phyloP scores from a whole-genome alignment of 768 basidiomycete species.

The Lentinula edodes region DNA sequence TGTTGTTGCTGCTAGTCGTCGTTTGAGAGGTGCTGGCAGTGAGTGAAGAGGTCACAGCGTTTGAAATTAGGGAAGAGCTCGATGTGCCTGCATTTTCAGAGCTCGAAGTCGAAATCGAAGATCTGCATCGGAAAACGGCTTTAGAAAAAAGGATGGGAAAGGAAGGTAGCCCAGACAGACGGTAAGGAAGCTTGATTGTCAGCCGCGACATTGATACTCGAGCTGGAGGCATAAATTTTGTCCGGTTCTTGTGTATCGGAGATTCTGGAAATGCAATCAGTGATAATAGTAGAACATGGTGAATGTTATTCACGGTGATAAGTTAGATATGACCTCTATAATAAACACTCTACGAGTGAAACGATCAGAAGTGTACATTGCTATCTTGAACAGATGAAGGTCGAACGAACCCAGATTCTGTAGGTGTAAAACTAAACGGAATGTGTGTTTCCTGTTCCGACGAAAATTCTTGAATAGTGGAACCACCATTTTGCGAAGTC shows the following conservation, averaged over 20 bases:
- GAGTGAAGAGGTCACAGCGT: not conserved
- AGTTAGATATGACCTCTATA: constrained; percentile 2
- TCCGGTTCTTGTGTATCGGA: not conserved
- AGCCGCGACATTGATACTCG: not conserved
- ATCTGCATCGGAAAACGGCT: not conserved
- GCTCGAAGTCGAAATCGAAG: not conserved
- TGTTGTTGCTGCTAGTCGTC: not conserved
- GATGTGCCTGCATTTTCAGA: not conserved
- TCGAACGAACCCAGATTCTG: not conserved
- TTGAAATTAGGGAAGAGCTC: not conserved
- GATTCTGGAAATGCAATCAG: not conserved
- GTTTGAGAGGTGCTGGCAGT: not conserved
- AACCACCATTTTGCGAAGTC: not conserved
- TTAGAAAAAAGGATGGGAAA: not conserved
- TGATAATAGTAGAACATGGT: not conserved
- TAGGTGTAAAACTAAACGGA: not conserved
- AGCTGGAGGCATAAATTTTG: constrained; percentile 1
- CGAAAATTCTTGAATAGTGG: not conserved
- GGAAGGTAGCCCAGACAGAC: not conserved
- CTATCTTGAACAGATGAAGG: not conserved
- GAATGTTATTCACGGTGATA: not conserved
- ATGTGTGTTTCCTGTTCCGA: not conserved
- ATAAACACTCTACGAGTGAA: not conserved
- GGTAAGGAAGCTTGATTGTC: not conserved
- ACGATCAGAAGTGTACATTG: not conserved